These are phyloP conservation scores for Chalaropsis ovoidea DNA, from an alignment of 2,329 filamentous ascomycete genomes.

Conservation along the genomic window DNA sequence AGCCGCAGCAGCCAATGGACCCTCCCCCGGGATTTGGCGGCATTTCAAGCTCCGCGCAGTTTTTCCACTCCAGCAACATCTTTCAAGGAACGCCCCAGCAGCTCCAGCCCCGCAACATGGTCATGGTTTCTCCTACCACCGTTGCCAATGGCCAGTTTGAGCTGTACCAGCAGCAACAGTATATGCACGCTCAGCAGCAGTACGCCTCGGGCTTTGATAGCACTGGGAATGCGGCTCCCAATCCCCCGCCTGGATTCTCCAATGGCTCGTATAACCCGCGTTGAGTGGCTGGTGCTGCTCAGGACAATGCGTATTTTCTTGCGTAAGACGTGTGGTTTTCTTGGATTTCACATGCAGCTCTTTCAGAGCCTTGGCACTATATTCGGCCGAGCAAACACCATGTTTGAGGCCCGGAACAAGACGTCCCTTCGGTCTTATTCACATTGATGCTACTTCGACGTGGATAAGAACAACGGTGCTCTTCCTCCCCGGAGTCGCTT, in stretches of 20 bases:
- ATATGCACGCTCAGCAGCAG: conserved; percentile 12
- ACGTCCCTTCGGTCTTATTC: neutral
- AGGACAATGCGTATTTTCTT: neutral
- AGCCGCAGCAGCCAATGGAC: conserved; percentile 1
- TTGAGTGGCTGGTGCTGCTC: neutral
- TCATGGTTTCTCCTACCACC: neutral
- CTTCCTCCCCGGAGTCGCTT: neutral
- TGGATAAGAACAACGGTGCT: neutral
- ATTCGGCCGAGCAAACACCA: too few relatives aligned
- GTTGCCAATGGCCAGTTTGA: neutral
- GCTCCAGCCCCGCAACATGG: conserved; percentile 18
- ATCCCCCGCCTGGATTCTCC: conserved; percentile 17
- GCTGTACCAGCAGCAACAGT: conserved; percentile 4
- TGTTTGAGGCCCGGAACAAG: neutral
- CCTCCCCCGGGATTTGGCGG: conserved; percentile 17
- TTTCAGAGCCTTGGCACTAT: too few relatives aligned
- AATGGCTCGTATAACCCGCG: conserved; percentile 13
- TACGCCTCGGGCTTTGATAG: neutral
- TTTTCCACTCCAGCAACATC: conserved; percentile 4
- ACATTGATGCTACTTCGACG: too few relatives aligned
- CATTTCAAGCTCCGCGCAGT: neutral
- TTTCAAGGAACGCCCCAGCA: conserved; percentile 17
- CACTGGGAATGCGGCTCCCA: neutral
- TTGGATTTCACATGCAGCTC: too few relatives aligned
- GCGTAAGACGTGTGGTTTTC: neutral